Conservation (phyloP, 805 yeast species). For the Starmerella sp. region DNA sequence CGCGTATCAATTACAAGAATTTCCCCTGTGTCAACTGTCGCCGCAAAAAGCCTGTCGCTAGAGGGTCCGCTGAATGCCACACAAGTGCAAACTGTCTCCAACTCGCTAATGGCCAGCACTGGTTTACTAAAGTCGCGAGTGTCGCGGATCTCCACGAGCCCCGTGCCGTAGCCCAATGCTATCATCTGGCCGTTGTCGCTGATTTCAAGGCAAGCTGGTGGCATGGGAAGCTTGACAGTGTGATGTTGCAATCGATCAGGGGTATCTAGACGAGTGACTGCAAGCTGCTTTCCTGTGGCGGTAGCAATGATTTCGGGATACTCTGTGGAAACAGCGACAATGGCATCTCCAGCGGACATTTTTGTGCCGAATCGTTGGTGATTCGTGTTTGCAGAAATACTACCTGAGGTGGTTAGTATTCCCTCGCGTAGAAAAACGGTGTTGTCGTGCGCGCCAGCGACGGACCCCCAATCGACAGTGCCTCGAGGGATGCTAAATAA, state of each 20-base stretch:
- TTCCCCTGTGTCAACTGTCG: neutral
- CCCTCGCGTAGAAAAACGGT: neutral
- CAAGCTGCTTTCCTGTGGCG: neutral
- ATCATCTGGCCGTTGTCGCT: constrained; percentile 1
- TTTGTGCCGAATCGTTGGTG: neutral
- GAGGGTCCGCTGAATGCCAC: neutral
- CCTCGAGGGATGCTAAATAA: neutral
- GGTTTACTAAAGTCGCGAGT: neutral
- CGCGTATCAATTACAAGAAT: neutral
- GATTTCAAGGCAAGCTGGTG: neutral
- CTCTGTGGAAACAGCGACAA: neutral
- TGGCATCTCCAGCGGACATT: neutral
- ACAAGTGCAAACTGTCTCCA: neutral
- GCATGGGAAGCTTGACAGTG: neutral
- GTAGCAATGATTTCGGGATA: neutral
- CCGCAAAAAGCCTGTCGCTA: neutral
- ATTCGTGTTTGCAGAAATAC: neutral
- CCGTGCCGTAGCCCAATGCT: neutral
- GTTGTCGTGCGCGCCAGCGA: neutral
- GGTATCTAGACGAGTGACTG: neutral
- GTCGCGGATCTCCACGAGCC: neutral
- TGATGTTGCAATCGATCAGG: neutral
- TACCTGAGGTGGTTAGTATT: neutral
- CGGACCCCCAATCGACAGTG: neutral
- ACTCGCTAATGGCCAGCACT: neutral